phyloP scores from a whole-genome alignment of 1,284 basidiomycete genomes.

The Anthracocystis setariae region DNA sequence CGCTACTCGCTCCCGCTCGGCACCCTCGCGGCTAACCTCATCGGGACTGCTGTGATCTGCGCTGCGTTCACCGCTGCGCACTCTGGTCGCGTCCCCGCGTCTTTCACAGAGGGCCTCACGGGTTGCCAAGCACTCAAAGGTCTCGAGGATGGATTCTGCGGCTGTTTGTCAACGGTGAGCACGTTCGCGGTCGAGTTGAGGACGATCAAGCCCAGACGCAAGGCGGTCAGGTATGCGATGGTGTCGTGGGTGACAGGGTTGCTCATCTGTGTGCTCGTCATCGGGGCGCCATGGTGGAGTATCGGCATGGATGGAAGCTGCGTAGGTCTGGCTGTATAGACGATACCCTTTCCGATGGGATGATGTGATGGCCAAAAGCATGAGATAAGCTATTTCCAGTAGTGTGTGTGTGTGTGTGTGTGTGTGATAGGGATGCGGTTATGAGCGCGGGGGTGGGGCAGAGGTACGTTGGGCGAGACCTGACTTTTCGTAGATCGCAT shows the following conservation, averaged over 20 bases:
- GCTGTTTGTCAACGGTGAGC: conserved; percentile 91
- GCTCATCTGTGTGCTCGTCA: conserved; percentile 53
- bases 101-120: conserved; percentile 22
- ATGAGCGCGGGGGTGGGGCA: neutral
- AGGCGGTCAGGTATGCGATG: conserved; percentile 55
- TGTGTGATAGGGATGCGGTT: too few relatives aligned
- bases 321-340: conserved; percentile 19
- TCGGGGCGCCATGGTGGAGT: conserved; percentile 62
- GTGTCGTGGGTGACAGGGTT: conserved; percentile 52
- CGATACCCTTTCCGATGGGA: too few relatives aligned
- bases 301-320: conserved; percentile 57
- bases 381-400: too few relatives aligned
- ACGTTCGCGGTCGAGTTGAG: conserved; percentile 87
- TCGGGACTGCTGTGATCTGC: conserved; percentile 70
- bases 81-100: conserved; percentile 15
- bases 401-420: too few relatives aligned
- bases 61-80: conserved; percentile 49
- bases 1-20: conserved; percentile 75
- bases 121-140: conserved; percentile 57
- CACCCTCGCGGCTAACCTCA: conserved; percentile 85
- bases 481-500: conserved; percentile 51
- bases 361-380: too few relatives aligned
- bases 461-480: conserved; percentile 34
- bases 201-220: conserved; percentile 70
- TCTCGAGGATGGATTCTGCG: conserved; percentile 90